Conservation (phyloP, 2,329 filamentous ascomycete genomes). For the Alternaria angustiovoidea region DNA sequence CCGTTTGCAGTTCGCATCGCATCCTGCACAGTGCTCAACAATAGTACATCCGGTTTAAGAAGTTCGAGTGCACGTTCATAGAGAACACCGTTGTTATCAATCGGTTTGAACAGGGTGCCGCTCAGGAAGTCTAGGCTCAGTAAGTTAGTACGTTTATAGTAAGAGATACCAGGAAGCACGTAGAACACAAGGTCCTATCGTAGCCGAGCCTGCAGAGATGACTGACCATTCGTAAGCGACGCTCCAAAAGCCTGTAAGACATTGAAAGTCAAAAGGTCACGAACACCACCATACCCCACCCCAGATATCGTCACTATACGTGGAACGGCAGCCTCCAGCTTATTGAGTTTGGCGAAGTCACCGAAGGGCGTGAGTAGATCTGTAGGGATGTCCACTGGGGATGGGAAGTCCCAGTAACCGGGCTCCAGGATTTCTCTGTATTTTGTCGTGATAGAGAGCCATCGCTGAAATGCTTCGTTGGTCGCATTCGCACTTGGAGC, state of each 20-base stretch:
- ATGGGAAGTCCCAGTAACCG: conserved; percentile 35
- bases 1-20: conserved; percentile 7
- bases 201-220: background rate
- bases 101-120: conserved; percentile 18
- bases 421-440: conserved; percentile 29
- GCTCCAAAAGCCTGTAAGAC: conserved; percentile 32
- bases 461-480: conserved; percentile 25
- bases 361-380: conserved; percentile 60
- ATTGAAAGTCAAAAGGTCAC: conserved; percentile 24
- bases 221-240: conserved; percentile 20
- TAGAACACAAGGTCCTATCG: no score
- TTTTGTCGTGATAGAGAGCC: conserved; percentile 27
- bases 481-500: conserved; percentile 24
- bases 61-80: conserved; percentile 33
- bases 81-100: conserved; percentile 30
- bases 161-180: background rate
- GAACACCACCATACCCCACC: conserved; percentile 29
- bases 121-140: conserved; percentile 8
- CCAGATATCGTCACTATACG: conserved; percentile 29
- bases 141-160: background rate
- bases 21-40: conserved; percentile 19
- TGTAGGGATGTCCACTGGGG: conserved; percentile 53
- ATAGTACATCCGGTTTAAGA: conserved; percentile 19
- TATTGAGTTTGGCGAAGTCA: conserved; percentile 58
- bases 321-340: conserved; percentile 27